These are phyloP conservation scores for Salicornia ramosissima DNA, from an alignment of 148 eudicot species.

Conservation along the genomic window DNA sequence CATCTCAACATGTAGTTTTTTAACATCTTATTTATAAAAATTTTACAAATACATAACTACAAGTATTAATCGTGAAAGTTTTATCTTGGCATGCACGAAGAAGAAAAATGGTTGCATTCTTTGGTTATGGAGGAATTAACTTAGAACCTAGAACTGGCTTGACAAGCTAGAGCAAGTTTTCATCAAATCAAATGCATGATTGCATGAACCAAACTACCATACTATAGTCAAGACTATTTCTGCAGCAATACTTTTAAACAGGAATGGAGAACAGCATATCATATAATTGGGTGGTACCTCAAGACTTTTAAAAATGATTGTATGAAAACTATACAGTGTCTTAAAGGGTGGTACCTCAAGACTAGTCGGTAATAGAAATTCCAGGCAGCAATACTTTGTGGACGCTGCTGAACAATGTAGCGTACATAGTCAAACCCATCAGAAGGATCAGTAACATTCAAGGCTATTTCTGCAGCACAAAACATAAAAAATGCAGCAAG, in stretches of 20 bases:
- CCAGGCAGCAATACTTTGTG: slow-evolving; percentile 87
- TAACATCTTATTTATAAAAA: too few species aligned
- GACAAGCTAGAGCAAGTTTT: background rate
- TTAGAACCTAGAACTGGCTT: background rate
- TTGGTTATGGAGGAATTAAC: too few species aligned
- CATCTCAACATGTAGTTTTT: too few species aligned
- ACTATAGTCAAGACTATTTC: background rate
- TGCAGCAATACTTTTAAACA: too few species aligned
- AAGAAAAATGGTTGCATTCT: too few species aligned
- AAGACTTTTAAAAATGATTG: too few species aligned
- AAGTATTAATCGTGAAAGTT: too few species aligned
- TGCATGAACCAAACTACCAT: background rate
- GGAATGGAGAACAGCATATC: too few species aligned
- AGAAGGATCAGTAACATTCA: slow-evolving; percentile 63
- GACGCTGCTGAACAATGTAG: slow-evolving; percentile 61
- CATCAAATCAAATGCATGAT: background rate
- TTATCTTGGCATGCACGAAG: too few species aligned
- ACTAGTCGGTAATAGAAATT: slow-evolving; percentile 79
- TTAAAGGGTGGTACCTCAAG: slow-evolving; percentile 43
- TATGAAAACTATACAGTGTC: background rate
- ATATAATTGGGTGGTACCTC: too few species aligned
- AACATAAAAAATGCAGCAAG: background rate
- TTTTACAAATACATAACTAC: too few species aligned
- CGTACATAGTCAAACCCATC: slow-evolving; percentile 71
- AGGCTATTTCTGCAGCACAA: slow-evolving; percentile 57